phyloP scores from a whole-genome alignment of 1,284 basidiomycete genomes.

The Polyporus tsugae region DNA sequence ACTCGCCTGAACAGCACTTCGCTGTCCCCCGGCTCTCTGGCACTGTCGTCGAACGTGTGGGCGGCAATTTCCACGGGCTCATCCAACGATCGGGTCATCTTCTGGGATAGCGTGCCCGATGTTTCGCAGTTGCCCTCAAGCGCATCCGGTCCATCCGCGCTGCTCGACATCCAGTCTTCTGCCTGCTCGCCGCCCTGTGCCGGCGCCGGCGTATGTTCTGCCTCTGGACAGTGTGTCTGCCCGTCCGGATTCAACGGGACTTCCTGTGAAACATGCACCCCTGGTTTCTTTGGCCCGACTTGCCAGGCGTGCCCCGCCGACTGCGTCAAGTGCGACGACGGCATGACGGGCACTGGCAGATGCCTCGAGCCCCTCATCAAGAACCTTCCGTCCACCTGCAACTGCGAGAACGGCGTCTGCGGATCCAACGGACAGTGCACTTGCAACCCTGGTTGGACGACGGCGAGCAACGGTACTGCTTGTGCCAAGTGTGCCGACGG shows the following conservation, averaged over 20 bases:
- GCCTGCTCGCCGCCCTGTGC: constrained; percentile 78
- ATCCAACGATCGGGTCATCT: constrained; percentile 59
- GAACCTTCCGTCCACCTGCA: constrained; percentile 70
- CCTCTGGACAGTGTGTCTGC: constrained; percentile 75
- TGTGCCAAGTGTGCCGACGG: constrained; percentile 78
- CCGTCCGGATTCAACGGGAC: constrained; percentile 76
- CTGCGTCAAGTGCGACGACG: constrained; percentile 78
- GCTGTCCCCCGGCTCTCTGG: constrained; percentile 62
- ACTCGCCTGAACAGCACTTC: constrained; percentile 57
- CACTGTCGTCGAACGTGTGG: constrained; percentile 73
- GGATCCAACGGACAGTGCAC: constrained; percentile 69
- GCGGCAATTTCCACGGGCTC: constrained; percentile 63
- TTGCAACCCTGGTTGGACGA: constrained; percentile 81
- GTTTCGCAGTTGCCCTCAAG: constrained; percentile 65
- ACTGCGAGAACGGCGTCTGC: constrained; percentile 82
- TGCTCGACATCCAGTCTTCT: constrained; percentile 73
- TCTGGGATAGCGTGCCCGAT: constrained; percentile 85
- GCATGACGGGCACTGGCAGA: constrained; percentile 74
- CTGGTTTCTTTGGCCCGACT: constrained; percentile 74
- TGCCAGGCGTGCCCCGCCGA: constrained; percentile 74
- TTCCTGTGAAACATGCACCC: constrained; percentile 78
- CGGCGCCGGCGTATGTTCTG: constrained; percentile 71
- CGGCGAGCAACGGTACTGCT: constrained; percentile 70
- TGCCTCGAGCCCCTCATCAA: constrained; percentile 62
- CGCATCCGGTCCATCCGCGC: constrained; percentile 52